Percentiles rank a stretch among this genome's conserved stretches.
Conservation (phyloP, 495 filamentous ascomycete species). For the Penicillium cinerascens region DNA sequence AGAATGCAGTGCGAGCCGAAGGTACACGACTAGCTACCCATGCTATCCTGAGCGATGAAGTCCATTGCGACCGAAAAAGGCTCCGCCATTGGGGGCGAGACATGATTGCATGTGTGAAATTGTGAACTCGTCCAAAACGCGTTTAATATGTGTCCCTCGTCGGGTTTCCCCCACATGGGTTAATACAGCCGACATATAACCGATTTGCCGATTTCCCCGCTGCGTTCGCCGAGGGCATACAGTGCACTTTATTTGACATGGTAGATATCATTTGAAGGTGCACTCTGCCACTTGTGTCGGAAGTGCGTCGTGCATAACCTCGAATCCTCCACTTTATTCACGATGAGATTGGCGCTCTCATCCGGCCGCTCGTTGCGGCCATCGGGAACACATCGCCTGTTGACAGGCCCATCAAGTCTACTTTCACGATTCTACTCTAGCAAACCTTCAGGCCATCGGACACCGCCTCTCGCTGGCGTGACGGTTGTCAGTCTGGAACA, state of each 20-base stretch:
- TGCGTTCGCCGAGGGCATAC: neutral
- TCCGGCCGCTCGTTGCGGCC: neutral
- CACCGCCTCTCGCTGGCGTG: conserved; percentile 40
- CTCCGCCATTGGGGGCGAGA: conserved; percentile 13
- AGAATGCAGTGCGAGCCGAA: conserved; percentile 19
- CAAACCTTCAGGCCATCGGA: conserved; percentile 5
- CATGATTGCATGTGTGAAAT: conserved; percentile 3
- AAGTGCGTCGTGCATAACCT: neutral
- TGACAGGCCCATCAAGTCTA: neutral
- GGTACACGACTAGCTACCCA: conserved; percentile 1
- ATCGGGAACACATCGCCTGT: neutral
- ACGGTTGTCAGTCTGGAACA: conserved; percentile 52
- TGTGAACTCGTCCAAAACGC: neutral
- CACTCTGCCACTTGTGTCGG: no score
- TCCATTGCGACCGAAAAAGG: conserved; percentile 9
- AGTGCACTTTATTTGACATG: neutral
- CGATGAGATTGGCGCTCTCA: neutral
- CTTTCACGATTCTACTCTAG: conserved; percentile 14
- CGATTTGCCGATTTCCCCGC: conserved; percentile 16
- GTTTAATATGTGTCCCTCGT: neutral
- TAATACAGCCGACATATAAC: neutral
- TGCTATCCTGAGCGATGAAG: neutral
- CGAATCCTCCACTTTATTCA: neutral
- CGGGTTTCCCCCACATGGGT: neutral
- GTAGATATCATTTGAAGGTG: neutral